Evolutionary conservation across 2,329 filamentous ascomycete species (phyloP).

Genomic region (Colletotrichum musicola): DNA sequence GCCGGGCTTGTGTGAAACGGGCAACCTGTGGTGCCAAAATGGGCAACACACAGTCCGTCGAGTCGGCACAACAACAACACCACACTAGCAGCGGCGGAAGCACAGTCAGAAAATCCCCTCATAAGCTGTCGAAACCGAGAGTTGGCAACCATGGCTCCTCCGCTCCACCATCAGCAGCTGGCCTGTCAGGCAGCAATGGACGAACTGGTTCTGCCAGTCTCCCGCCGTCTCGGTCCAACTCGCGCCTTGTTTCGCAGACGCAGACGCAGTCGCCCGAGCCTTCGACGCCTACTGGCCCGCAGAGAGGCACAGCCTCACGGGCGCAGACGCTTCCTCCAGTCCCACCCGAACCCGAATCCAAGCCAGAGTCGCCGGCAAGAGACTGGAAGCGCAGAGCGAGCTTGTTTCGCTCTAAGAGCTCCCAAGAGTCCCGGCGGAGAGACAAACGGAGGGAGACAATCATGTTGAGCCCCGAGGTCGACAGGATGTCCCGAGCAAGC

Average conservation of each 20-base stretch:
- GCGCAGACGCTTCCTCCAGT: background rate
- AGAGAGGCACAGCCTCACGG: background rate
- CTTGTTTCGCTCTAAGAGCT: constrained; percentile 40
- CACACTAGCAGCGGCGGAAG: constrained; percentile 43
- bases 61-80: constrained; percentile 46
- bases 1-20: background rate
- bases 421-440: constrained; percentile 26
- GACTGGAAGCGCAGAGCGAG: constrained; percentile 39
- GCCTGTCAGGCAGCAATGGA: constrained; percentile 54
- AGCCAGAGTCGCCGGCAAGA: constrained; percentile 11
- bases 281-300: constrained; percentile 22
- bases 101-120: constrained; percentile 50
- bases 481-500: constrained; percentile 39
- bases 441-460: constrained; percentile 22
- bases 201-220: constrained; percentile 46
- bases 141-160: constrained; percentile 52
- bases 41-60: constrained; percentile 64
- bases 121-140: constrained; percentile 66
- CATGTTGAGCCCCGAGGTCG: constrained; percentile 25
- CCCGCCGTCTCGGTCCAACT: constrained; percentile 37
- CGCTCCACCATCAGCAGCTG: constrained; percentile 47
- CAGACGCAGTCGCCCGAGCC: constrained; percentile 19
- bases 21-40: constrained; percentile 49
- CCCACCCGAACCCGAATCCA: constrained; percentile 15
- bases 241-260: constrained; percentile 10